Base-by-base conservation (phyloP, 225 moss, liverwort and hornwort species). In the Thuidium tamariscinum region DNA sequence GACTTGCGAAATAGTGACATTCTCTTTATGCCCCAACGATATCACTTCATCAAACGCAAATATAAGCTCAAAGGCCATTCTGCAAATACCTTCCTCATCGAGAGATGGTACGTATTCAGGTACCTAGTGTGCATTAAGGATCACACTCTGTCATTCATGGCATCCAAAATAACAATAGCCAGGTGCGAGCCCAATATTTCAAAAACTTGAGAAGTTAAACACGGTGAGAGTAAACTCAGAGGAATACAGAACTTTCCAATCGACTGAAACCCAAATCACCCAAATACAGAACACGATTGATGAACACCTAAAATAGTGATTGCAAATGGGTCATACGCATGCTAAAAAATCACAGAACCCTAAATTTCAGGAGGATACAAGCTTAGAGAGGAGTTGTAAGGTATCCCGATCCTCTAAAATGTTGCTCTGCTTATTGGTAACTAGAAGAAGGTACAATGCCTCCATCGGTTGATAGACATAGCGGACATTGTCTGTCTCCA, bases 391-490 rank as follows among this genome's bases (percentile, higher is more conserved):
- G 52, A 95, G 90, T 83, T 95, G 95, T 69, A 98, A 90, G 30
- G 97, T 98, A 55, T 96, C 97, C 16, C 96, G 95, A 96, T 98
- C 96, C 91, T 98, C 96, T 26, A 98, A 91, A 70, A 98, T 98
- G 89, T 98, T 98, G 92, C 97, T 98, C 86, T 96, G 95, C 91
- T 96, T 98, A 75, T 95, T 98, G 44, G 96, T 96, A 54, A 98
- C 96, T 60, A 98, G 91, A 82, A 98, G 95, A 84, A 98, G 95
- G 92, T 95, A 98, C 80, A 98, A 85, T 39, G 95, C 87, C 92
- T 98, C 97, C 96, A 98, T 97, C 63, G 96, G 95, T 85, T 97
- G 96, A 63, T 96, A 97, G 48, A 97, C 97, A 78, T 97, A 97
- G 66, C 96, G 95, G 55, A 97, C 96, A 89, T 97, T 97, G 86